Conservation (phyloP, 2,329 filamentous ascomycete genomes). For the Endoconidiophora laricicola region DNA sequence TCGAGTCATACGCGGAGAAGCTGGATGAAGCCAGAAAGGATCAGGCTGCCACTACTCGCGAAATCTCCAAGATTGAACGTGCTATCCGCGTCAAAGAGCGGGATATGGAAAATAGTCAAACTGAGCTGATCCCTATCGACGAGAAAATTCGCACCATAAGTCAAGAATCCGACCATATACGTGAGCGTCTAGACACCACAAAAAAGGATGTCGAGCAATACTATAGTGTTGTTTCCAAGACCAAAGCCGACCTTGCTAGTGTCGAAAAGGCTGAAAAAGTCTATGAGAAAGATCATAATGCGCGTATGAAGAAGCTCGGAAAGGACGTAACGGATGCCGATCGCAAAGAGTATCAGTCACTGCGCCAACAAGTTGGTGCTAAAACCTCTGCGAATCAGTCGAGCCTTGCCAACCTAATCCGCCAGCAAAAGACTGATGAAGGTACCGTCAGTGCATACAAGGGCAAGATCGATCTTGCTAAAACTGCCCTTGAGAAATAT, state of each 20-base stretch:
- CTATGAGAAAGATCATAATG: slow-evolving; percentile 77
- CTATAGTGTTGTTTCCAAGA: slow-evolving; percentile 48
- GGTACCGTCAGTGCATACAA: slow-evolving; percentile 80
- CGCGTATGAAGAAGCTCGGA: slow-evolving; percentile 71
- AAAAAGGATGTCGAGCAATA: slow-evolving; percentile 63
- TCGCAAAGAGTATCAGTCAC: slow-evolving; percentile 71
- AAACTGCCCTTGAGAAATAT: slow-evolving; percentile 57
- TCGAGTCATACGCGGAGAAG: slow-evolving; percentile 65
- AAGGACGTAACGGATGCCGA: slow-evolving; percentile 73
- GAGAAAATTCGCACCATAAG: slow-evolving; percentile 76
- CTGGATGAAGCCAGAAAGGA: slow-evolving; percentile 71
- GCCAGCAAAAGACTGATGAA: slow-evolving; percentile 79
- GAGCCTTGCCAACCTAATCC: slow-evolving; percentile 70
- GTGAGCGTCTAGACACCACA: slow-evolving; percentile 52
- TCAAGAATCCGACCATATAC: slow-evolving; percentile 51
- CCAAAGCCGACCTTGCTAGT: slow-evolving; percentile 61
- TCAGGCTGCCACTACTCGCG: slow-evolving; percentile 59
- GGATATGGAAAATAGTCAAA: slow-evolving; percentile 72
- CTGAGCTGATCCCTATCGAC: slow-evolving; percentile 71
- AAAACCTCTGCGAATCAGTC: slow-evolving; percentile 66
- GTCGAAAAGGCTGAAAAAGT: slow-evolving; percentile 82
- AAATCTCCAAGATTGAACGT: slow-evolving; percentile 68
- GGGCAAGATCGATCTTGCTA: slow-evolving; percentile 66
- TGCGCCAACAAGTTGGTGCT: slow-evolving; percentile 72
- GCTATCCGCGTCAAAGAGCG: slow-evolving; percentile 74